These are phyloP conservation scores for Clonostachys solani DNA, from an alignment of 2,329 filamentous ascomycete genomes.

Conservation along the genomic window DNA sequence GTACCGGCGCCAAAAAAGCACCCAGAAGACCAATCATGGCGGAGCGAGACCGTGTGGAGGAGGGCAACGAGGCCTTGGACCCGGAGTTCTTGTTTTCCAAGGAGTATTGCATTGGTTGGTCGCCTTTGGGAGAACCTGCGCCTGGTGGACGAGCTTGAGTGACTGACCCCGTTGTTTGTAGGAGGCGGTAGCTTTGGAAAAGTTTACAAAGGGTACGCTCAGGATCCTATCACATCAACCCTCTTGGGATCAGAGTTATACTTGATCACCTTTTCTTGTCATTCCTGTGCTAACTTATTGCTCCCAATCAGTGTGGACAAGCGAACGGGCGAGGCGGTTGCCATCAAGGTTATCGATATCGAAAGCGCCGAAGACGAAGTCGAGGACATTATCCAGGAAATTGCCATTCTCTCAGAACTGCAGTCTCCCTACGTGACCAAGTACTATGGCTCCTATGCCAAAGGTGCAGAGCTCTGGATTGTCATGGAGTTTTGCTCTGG, in stretches of 20 bases:
- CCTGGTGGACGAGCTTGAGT: background rate
- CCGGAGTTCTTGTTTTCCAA: constrained; percentile 92
- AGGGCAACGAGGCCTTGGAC: constrained; percentile 56
- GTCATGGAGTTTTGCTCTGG: constrained; percentile 99
- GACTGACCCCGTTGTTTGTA: constrained; percentile 23
- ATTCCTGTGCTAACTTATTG: background rate
- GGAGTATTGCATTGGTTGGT: constrained; percentile 79
- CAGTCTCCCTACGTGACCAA: constrained; percentile 96
- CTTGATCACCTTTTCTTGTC: background rate
- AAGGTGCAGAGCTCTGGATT: constrained; percentile 96
- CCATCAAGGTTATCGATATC: constrained; percentile 98
- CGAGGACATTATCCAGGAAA: constrained; percentile 98
- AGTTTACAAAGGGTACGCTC: constrained; percentile 86
- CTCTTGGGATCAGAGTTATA: background rate
- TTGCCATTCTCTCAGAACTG: constrained; percentile 92
- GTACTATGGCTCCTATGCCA: constrained; percentile 95
- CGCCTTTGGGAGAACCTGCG: constrained; percentile 11
- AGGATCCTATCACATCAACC: background rate
- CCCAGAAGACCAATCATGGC: constrained; percentile 30
- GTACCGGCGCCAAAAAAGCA: background rate
- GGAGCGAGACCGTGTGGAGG: constrained; percentile 40
- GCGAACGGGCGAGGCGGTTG: constrained; percentile 85
- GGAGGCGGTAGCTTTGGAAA: constrained; percentile 97
- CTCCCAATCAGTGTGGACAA: constrained; percentile 72
- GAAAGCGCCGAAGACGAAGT: constrained; percentile 99